Base-by-base conservation (phyloP, 768 basidiomycete species). In the Lentinula edodes region DNA sequence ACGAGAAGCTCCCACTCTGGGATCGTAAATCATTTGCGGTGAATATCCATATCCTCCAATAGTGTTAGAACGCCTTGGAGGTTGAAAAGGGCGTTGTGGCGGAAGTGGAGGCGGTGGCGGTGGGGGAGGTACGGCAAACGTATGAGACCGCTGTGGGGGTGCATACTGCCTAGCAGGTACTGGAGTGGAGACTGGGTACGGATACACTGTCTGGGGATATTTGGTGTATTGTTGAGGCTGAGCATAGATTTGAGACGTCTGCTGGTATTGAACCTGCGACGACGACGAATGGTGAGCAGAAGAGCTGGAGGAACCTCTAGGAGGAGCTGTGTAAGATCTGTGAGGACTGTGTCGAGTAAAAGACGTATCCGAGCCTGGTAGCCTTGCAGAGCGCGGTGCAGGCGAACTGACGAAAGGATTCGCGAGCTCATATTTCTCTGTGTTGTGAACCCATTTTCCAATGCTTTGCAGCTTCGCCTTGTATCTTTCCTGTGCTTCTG, bases 401-500 rank as follows among this genome's bases (percentile, higher is more conserved):
- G 57, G 57, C 39, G 57, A 39, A 34, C 18, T 42, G 13, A 34
- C 28, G 18, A 46, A 58, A n/a, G 57, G 57, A 42, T 58, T 58
- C 6, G 43, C 23, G 2, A 15, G 59, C 34, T 60, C 52, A 46
- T 54, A 41, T 23, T 35, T 41, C 45, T 64, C 53, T 7, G 74
- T 77, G 45, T 76, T 62, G 50, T 60, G n/a, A 23, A 74, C 71
- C 76, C 77, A 77, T 66, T 73, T 73, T 0, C 71, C 71, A 3
- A 77, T 74, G 60, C 76, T 71, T 54, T 63, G n/a, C 63, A 74
- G 73, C 16, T 73, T 76, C 5, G 73, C 75, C 38, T 71, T 10
- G 56, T 74, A 70, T 3, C 70, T 72, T 59, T 78, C 73, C 65
- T 70, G 70, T 13, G 76, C 76, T 56, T 73, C 77, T 35, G 76